These are phyloP conservation scores for Hyaloraphidium curvatum DNA, from an alignment of 192 early-diverging fungal genomes.

Conservation along the genomic window DNA sequence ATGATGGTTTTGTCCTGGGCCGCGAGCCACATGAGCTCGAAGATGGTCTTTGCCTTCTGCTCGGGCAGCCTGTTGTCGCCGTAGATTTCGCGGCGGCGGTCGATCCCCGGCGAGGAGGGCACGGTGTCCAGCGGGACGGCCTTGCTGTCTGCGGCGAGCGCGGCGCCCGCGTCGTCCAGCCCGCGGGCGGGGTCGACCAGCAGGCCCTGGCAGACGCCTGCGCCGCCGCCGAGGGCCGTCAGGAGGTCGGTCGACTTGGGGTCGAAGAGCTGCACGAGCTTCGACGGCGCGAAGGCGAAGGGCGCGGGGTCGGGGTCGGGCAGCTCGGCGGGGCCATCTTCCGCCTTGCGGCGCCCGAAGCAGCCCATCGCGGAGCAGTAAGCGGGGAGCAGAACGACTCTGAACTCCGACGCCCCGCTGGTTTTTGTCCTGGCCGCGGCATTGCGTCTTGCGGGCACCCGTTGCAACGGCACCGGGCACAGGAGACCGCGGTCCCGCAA, in stretches of 20 bases:
- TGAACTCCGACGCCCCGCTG: too few relatives aligned
- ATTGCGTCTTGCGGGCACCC: too few relatives aligned
- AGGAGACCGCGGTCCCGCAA: too few relatives aligned
- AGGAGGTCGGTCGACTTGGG: slow-evolving; percentile 30
- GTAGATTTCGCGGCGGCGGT: slow-evolving; percentile 15
- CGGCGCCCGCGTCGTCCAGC: slow-evolving; percentile 13
- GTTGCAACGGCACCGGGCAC: too few relatives aligned
- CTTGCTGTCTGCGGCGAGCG: background rate
- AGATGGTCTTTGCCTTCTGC: slow-evolving; percentile 43
- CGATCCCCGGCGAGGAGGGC: background rate
- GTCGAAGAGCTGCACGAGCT: slow-evolving; percentile 30
- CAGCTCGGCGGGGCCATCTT: too few relatives aligned
- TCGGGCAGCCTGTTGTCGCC: slow-evolving; percentile 53
- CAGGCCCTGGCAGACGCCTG: slow-evolving; percentile 29
- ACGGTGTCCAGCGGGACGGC: background rate
- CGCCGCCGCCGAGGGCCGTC: slow-evolving; percentile 20
- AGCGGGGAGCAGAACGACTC: too few relatives aligned
- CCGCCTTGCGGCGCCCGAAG: too few relatives aligned
- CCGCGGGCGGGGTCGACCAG: slow-evolving; percentile 23
- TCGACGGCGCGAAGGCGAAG: slow-evolving; percentile 28
- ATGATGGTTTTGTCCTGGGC: slow-evolving; percentile 18
- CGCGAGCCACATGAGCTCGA: slow-evolving; percentile 35
- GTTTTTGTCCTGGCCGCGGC: too few relatives aligned
- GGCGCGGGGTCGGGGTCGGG: too few relatives aligned
- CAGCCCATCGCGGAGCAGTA: too few relatives aligned